These are phyloP conservation scores for Colletotrichum kahawae DNA, from an alignment of 2,329 filamentous ascomycete genomes.

Conservation along the genomic window DNA sequence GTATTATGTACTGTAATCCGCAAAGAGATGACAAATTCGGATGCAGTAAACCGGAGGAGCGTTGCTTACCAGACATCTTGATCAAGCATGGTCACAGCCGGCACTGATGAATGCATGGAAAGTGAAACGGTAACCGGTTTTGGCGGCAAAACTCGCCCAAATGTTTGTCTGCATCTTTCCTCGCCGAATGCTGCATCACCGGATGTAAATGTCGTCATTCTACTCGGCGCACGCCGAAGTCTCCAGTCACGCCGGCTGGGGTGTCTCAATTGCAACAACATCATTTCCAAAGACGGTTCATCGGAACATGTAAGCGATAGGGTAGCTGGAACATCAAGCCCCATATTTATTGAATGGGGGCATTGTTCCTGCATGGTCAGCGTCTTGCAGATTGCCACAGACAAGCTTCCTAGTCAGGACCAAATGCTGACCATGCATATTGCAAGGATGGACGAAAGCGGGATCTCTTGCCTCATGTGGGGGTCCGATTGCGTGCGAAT, in stretches of 20 bases:
- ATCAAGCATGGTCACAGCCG: background rate
- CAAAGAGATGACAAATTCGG: background rate
- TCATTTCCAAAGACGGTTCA: background rate
- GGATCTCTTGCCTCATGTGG: background rate
- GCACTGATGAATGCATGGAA: background rate
- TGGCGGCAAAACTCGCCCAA: background rate
- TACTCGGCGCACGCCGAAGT: fast-evolving
- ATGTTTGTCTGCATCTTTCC: background rate
- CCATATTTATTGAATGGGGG: background rate
- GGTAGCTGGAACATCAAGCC: background rate
- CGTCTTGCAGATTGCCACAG: background rate
- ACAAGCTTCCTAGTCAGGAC: background rate
- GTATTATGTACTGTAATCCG: background rate
- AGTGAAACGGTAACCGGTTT: background rate
- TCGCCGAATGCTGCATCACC: background rate
- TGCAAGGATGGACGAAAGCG: background rate
- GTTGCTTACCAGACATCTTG: background rate
- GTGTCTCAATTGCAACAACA: background rate
- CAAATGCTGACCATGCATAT: background rate
- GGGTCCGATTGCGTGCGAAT: background rate
- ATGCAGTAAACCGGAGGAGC: background rate
- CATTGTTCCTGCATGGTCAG: background rate
- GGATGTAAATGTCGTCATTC: background rate
- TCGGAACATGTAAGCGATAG: background rate
- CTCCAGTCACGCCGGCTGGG: background rate